phyloP scores from a whole-genome alignment of 2,329 filamentous ascomycete genomes.

The Fusarium sp. region DNA sequence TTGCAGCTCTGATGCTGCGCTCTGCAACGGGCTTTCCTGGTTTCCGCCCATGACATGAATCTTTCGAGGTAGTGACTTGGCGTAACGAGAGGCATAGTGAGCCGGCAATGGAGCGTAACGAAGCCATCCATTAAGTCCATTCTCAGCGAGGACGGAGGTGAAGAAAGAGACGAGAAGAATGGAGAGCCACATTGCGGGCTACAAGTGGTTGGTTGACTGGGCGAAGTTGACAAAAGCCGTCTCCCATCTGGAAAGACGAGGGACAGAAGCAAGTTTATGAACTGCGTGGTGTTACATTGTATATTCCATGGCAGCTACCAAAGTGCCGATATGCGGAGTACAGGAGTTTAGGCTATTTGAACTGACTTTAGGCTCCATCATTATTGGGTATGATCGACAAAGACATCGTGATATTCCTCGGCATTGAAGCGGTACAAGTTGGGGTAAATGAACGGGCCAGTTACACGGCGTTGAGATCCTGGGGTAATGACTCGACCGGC shows the following conservation, averaged over 20 bases:
- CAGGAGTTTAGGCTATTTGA: slow-evolving; percentile 30
- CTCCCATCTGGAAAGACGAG: neutral
- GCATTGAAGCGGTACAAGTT: slow-evolving; percentile 10
- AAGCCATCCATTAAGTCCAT: slow-evolving; percentile 71
- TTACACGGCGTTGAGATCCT: too few species aligned
- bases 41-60: slow-evolving; percentile 67
- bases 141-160: slow-evolving; percentile 63
- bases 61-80: slow-evolving; percentile 56
- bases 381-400: slow-evolving; percentile 18
- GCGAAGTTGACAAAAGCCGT: neutral
- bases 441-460: slow-evolving; percentile 16
- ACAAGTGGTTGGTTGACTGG: neutral
- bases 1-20: slow-evolving; percentile 68
- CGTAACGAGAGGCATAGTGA: slow-evolving; percentile 45
- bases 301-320: too few species aligned
- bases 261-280: slow-evolving; percentile 6
- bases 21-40: slow-evolving; percentile 65
- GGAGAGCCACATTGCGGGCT: slow-evolving; percentile 19
- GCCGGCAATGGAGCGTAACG: slow-evolving; percentile 67
- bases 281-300: too few species aligned
- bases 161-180: slow-evolving; percentile 39
- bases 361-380: slow-evolving; percentile 14
- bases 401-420: slow-evolving; percentile 19
- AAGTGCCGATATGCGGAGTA: slow-evolving; percentile 4
- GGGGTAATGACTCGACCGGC: too few species aligned